Conservation (phyloP, 192 early-diverging fungal genomes). For the Spizellomyces sp. region DNA sequence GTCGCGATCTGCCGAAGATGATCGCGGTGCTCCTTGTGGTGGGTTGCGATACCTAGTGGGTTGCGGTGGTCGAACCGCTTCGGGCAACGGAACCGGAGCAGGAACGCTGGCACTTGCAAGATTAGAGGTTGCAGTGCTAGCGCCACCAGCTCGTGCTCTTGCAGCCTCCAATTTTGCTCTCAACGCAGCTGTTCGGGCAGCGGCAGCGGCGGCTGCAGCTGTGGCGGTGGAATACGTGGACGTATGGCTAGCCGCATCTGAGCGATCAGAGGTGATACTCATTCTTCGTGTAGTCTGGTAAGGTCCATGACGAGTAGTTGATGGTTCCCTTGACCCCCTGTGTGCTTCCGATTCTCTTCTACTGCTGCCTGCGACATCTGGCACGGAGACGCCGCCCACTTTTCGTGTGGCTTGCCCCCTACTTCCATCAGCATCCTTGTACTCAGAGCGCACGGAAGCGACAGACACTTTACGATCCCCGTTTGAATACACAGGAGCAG, state of each 20-base stretch:
- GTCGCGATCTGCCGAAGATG: no score
- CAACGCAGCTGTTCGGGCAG: constrained; percentile 1
- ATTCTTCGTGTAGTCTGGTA: background rate
- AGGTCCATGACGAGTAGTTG: background rate
- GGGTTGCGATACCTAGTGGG: no score
- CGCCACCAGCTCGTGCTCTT: background rate
- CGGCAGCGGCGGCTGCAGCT: background rate
- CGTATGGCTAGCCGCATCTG: background rate
- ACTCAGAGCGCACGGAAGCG: background rate
- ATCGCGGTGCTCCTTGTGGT: no score
- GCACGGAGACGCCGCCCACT: no score
- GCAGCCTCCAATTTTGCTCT: background rate
- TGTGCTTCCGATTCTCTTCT: no score
- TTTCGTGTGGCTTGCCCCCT: no score
- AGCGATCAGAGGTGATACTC: background rate
- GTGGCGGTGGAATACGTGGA: background rate
- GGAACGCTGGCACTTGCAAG: background rate
- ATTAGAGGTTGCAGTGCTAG: background rate
- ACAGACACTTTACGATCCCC: background rate
- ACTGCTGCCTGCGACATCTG: no score
- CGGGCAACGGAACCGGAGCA: background rate
- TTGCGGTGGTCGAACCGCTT: background rate
- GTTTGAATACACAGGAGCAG: background rate
- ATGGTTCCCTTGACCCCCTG: no score
- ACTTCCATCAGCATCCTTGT: no score